Evolutionary conservation across 306 rosid genomes (phyloP).

Genomic region (Senna tora): DNA sequence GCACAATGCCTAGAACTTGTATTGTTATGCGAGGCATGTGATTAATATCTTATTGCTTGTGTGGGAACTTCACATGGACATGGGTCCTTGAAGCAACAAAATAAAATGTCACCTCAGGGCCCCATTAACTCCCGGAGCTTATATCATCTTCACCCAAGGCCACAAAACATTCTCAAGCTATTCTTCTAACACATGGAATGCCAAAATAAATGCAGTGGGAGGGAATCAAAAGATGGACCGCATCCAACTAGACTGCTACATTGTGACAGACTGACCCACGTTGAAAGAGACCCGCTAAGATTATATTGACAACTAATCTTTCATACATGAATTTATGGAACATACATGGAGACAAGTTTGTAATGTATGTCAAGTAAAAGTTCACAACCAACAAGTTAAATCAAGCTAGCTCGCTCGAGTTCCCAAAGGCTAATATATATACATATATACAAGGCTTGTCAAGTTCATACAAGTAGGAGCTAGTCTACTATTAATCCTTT

Average conservation of each 20-base stretch:
- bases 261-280: constrained; percentile 37
- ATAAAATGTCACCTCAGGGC: constrained; percentile 21
- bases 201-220: constrained; percentile 6
- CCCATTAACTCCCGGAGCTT: not conserved
- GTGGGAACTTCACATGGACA: not conserved
- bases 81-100: not conserved
- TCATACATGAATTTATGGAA: not conserved
- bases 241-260: constrained; percentile 33
- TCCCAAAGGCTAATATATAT: not conserved
- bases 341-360: constrained; percentile 2
- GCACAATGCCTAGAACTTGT: not conserved
- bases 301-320: not conserved
- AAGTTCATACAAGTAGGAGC: constrained; percentile 23
- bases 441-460: not conserved
- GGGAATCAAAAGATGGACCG: constrained; percentile 28
- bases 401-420: not conserved
- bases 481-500: not conserved
- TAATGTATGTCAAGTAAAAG: not conserved
- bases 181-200: constrained; percentile 21
- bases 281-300: constrained; percentile 31
- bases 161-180: constrained; percentile 34
- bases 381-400: not conserved
- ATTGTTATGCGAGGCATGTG: not conserved
- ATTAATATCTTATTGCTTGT: not conserved
- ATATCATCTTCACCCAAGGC: not conserved